Evolutionary conservation across 176 grass and related monocot genomes (phyloP), one percentile per base, ranked within the genome.

Genomic region (Secale cereale): DNA sequence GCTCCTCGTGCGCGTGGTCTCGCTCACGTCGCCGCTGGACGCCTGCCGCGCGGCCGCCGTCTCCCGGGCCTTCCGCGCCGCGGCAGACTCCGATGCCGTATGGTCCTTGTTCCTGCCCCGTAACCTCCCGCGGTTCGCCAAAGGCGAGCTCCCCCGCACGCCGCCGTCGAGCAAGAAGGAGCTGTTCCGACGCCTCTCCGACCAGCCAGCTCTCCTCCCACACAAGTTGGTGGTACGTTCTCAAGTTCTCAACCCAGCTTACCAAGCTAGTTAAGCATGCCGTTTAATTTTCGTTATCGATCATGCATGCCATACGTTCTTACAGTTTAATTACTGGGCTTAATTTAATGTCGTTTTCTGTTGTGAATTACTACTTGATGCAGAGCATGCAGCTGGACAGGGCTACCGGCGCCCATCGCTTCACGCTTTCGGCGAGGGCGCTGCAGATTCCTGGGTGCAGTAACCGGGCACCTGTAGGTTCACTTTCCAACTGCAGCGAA

Each of bases 371-470:
- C 63, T 36, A 10, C 63, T 22, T 5, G 14, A 54, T 25, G 40
- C 85, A 95, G 88, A 85, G 88, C 60, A 80, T 89, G 13, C 80
- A 83, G 71, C 59, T 95, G 81, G 84, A 92, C 14, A 91, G 43
- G 73, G 80, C 78, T 60, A 95, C 31, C 35, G 86, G 77, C 14
- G 80, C 64, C 13, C 88, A 88, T 80, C 90, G 93, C 86, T 87
- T 82, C 70, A 91, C 85, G 83, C 30, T 95, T 27, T 95, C 91
- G 23, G 80, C 86, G 33, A 86, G 88, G 54, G 35, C 35, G 48
- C 83, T 92, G 17, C 60, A n/a, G 6, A 95, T 92, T 14, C 28
- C 61, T 0, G 0, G 12, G 61, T 3, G 62, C 62, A 4, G 31
- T 88, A 4, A 25, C 17, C 85, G 83, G 90, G 54, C 83, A 25